phyloP scores from a whole-genome alignment of 495 filamentous ascomycete species.

The Pyronema omphalodes region DNA sequence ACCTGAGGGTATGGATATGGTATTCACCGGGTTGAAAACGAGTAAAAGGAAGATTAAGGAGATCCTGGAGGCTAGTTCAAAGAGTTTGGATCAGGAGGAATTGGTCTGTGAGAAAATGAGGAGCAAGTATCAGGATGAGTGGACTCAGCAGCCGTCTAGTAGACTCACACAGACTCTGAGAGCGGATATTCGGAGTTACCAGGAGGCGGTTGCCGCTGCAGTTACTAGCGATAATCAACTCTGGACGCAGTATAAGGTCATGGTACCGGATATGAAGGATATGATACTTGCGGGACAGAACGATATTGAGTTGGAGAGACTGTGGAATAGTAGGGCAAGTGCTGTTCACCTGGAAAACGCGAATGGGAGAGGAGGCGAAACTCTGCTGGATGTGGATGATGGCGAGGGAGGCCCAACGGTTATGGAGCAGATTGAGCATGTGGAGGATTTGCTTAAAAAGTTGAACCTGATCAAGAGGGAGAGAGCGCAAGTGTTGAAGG shows the following conservation, averaged over 20 bases:
- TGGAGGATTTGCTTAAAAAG: conserved; percentile 84
- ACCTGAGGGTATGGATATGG: conserved; percentile 42
- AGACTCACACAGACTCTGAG: conserved; percentile 72
- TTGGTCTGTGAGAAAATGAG: conserved; percentile 98
- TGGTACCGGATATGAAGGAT: conserved; percentile 78
- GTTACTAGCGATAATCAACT: conserved; percentile 74
- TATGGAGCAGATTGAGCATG: conserved; percentile 67
- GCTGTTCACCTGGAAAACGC: conserved; percentile 42
- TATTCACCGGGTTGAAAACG: conserved; percentile 58
- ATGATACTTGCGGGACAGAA: conserved; percentile 80
- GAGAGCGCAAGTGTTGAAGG: conserved; percentile 76
- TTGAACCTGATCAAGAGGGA: conserved; percentile 83
- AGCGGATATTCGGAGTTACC: conserved; percentile 69
- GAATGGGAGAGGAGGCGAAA: conserved; percentile 40
- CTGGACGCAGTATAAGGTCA: conserved; percentile 61
- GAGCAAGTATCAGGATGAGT: conserved; percentile 86
- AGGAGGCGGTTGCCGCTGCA: conserved; percentile 75
- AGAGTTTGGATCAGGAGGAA: conserved; percentile 87
- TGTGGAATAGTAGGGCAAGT: conserved; percentile 15
- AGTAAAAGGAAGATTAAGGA: conserved; percentile 56
- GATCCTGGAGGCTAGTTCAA: conserved; percentile 58
- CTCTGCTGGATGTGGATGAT: conserved; percentile 78
- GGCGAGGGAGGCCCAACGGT: conserved; percentile 62
- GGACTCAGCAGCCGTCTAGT: conserved; percentile 91
- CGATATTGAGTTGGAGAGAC: conserved; percentile 33